These are phyloP conservation scores for Ophiostoma tasmaniense DNA, from an alignment of 2,329 filamentous ascomycete species.

Conservation along the genomic window DNA sequence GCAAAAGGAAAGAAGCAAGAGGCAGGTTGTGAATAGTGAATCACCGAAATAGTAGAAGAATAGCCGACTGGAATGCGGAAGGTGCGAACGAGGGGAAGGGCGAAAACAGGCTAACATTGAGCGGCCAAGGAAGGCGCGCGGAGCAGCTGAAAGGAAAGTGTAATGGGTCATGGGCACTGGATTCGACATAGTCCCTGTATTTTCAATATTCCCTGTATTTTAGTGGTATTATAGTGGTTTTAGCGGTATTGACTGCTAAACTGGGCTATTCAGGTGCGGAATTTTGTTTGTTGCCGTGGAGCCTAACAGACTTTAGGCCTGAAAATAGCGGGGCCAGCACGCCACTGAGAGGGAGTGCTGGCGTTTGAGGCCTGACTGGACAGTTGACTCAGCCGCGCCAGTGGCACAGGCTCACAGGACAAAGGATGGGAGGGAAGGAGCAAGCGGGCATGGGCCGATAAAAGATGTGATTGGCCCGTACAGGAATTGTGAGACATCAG, in stretches of 20 bases:
- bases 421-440: neutral
- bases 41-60: neutral
- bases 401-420: neutral
- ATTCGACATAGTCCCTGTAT: neutral
- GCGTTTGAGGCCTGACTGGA: neutral
- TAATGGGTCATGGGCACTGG: neutral
- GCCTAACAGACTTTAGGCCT: neutral
- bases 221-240: neutral
- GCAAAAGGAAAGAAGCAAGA: neutral
- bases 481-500: neutral
- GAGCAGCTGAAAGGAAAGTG: conserved; percentile 3
- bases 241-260: neutral
- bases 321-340: conserved; percentile 2
- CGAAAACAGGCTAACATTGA: neutral
- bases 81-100: conserved; percentile 8
- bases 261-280: neutral
- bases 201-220: neutral
- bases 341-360: neutral
- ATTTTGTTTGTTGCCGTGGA: conserved; percentile 6
- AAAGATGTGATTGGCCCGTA: neutral
- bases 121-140: neutral
- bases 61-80: neutral
- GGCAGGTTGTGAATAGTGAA: neutral
- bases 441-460: neutral
- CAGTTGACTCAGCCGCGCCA: conserved; percentile 7